phyloP scores from a whole-genome alignment of 805 yeast species.

The Kuraishia capsulata region DNA sequence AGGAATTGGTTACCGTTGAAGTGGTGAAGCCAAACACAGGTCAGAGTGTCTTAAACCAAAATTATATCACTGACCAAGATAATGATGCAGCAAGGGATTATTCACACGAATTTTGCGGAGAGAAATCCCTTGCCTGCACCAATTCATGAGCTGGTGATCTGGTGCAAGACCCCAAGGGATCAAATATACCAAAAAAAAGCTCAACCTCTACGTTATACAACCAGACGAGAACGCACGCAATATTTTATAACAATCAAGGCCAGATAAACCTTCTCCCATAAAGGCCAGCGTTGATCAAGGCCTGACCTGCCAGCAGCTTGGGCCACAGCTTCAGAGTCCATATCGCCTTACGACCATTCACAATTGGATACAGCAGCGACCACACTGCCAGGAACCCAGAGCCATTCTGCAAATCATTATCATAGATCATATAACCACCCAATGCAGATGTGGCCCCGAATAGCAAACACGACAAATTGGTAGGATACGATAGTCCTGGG shows the following conservation, averaged over 20 bases:
- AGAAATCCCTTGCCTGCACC: neutral
- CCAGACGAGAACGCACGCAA: neutral
- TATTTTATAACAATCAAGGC: no score
- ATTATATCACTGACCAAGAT: neutral
- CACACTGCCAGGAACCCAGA: slow-evolving; percentile 78
- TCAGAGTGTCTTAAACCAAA: neutral
- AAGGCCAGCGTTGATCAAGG: slow-evolving; percentile 50
- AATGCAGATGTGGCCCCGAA: slow-evolving; percentile 57
- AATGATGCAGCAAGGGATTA: neutral
- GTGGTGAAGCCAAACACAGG: slow-evolving; percentile 39
- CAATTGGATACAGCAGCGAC: slow-evolving; percentile 65
- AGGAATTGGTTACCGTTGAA: slow-evolving; percentile 56
- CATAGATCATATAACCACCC: slow-evolving; percentile 69
- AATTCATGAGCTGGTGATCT: no score
- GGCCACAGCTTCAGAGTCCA: slow-evolving; percentile 54
- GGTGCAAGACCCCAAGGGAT: no score
- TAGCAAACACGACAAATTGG: slow-evolving; percentile 32
- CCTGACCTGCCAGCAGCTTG: slow-evolving; percentile 44
- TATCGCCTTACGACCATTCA: slow-evolving; percentile 55
- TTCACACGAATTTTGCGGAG: neutral
- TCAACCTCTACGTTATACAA: no score
- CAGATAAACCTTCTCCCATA: slow-evolving; percentile 69
- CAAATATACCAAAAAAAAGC: no score
- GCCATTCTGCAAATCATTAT: slow-evolving; percentile 71
- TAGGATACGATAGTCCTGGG: slow-evolving; percentile 20